Evolutionary conservation across 805 yeast species (phyloP).

Genomic region (Metschnikowia drakensbergensis): DNA sequence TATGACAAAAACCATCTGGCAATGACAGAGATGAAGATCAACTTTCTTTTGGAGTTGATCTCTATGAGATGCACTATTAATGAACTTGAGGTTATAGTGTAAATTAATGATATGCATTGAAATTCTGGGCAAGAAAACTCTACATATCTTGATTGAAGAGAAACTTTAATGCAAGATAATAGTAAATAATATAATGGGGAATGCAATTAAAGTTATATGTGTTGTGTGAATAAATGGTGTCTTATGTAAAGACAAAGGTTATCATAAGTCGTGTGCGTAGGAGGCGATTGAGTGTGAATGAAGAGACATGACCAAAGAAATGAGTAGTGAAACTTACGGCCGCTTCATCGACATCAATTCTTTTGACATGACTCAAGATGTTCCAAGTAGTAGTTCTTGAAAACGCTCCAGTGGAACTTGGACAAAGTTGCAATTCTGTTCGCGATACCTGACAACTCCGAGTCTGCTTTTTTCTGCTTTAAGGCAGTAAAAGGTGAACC

Average conservation of each 20-base stretch:
- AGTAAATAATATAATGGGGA: neutral
- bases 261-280: neutral
- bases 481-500: constrained; percentile 6
- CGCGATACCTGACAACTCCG: constrained; percentile 55
- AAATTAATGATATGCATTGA: neutral
- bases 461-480: constrained; percentile 17
- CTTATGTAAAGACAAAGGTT: neutral
- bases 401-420: constrained; percentile 80
- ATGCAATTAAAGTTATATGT: constrained; percentile 1
- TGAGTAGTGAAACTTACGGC: neutral
- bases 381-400: constrained; percentile 63
- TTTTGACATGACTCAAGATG: constrained; percentile 10
- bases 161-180: neutral
- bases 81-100: constrained; percentile 11
- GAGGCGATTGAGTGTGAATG: neutral
- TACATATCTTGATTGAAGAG: neutral
- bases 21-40: constrained; percentile 14
- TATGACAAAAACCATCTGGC: constrained; percentile 9
- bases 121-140: neutral
- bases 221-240: constrained; percentile 1
- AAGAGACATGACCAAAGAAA: neutral
- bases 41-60: constrained; percentile 11
- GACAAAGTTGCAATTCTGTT: constrained; percentile 61
- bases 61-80: constrained; percentile 11
- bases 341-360: neutral